Conservation (phyloP, 345 rosid species). For the Eucalyptus regnans region DNA sequence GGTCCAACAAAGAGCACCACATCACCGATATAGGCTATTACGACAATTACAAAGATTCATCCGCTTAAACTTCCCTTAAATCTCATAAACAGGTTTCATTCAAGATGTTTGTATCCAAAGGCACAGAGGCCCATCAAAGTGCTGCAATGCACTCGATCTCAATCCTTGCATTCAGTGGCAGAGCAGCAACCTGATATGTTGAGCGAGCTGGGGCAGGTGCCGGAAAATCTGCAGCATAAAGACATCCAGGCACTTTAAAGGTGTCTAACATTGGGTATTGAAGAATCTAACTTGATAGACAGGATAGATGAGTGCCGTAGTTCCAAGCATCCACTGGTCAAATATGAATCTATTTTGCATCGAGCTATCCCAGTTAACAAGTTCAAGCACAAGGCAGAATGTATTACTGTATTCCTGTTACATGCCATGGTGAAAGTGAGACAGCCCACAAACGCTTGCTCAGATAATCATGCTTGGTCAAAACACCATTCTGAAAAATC, state of each 20-base stretch:
- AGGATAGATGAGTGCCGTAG: neutral
- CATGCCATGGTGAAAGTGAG: neutral
- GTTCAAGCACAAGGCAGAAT: neutral
- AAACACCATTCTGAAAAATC: neutral
- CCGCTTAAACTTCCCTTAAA: neutral
- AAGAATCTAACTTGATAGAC: neutral
- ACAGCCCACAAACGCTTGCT: neutral
- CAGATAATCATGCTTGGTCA: neutral
- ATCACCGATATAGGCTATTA: neutral
- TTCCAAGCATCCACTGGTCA: neutral
- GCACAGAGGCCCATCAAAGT: conserved; percentile 1
- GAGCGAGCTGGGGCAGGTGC: conserved; percentile 82
- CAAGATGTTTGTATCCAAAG: neutral
- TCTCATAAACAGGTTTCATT: neutral
- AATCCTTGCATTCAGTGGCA: conserved; percentile 77
- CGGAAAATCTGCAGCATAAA: conserved; percentile 55
- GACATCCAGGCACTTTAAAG: neutral
- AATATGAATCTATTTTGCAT: neutral
- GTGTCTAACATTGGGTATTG: neutral
- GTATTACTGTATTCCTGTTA: neutral
- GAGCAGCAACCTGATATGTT: conserved; percentile 90
- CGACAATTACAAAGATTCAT: neutral
- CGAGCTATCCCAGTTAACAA: neutral
- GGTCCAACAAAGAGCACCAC: neutral
- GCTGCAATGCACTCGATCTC: conserved; percentile 95